Percentiles rank a stretch among this genome's conserved stretches.
These are phyloP conservation scores for Zygosaccharomyces sapae DNA, from an alignment of 1,139 yeast species.

Conservation along the genomic window DNA sequence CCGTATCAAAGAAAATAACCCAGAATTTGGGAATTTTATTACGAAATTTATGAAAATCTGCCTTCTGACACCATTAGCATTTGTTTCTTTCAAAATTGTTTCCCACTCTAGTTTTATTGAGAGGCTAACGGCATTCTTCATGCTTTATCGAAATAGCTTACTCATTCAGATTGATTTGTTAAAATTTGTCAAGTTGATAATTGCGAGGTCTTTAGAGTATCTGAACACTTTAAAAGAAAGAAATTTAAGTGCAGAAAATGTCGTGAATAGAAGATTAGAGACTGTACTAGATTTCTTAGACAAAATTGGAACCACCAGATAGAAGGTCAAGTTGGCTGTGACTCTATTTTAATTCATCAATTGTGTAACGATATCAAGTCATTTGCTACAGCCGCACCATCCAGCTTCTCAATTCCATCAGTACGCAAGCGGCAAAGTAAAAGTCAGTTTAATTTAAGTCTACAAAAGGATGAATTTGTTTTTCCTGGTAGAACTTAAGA, in stretches of 20 bases:
- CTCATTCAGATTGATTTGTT: conserved; percentile 35
- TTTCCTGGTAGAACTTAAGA: conserved; percentile 8
- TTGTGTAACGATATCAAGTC: conserved; percentile 31
- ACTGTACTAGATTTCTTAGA: conserved; percentile 20
- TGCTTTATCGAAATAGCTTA: conserved; percentile 31
- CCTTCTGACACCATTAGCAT: conserved; percentile 23
- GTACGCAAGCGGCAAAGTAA: background rate
- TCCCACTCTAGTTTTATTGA: conserved; percentile 20
- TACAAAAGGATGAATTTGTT: conserved; percentile 17
- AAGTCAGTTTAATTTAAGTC: conserved; percentile 1
- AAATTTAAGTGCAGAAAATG: conserved; percentile 1
- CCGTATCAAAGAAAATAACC: conserved; percentile 23
- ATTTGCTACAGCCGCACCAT: conserved; percentile 6
- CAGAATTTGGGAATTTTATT: conserved; percentile 29
- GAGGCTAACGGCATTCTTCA: conserved; percentile 25
- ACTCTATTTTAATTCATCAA: conserved; percentile 35
- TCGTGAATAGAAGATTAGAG: conserved; percentile 8
- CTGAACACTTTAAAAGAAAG: conserved; percentile 6
- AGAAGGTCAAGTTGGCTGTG: conserved; percentile 33
- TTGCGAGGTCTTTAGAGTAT: conserved; percentile 21
- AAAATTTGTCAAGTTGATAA: conserved; percentile 31
- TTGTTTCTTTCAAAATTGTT: conserved; percentile 22
- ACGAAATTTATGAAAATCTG: conserved; percentile 27
- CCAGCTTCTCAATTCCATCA: conserved; percentile 1
- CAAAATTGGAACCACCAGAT: conserved; percentile 21